Evolutionary conservation across 164 flowering plant genomes (phyloP).

Genomic region (Vitis rotundifolia): DNA sequence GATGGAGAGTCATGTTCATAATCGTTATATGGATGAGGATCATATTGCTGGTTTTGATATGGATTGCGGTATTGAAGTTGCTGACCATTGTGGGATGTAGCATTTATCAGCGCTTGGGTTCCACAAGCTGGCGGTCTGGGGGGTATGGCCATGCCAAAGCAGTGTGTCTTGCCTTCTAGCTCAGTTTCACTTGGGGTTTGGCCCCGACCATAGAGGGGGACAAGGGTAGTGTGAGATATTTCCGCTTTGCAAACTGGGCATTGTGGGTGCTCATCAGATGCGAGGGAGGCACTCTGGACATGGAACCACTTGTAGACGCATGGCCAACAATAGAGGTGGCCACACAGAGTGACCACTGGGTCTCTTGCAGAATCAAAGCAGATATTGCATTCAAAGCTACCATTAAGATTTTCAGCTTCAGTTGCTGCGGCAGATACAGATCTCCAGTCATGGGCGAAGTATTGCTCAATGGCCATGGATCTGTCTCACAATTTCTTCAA

Average conservation of each 20-base stretch:
- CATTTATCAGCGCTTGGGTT: slow-evolving; percentile 15
- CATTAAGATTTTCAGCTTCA: slow-evolving; percentile 21
- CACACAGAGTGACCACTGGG: slow-evolving; percentile 72
- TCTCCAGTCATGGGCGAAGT: slow-evolving; percentile 26
- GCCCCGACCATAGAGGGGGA: slow-evolving; percentile 68
- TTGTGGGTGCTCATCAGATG: slow-evolving; percentile 43
- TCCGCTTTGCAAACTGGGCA: slow-evolving; percentile 74
- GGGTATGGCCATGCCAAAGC: slow-evolving; percentile 28
- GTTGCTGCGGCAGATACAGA: slow-evolving; percentile 17
- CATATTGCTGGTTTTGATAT: slow-evolving; percentile 24
- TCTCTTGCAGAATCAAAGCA: slow-evolving; percentile 59
- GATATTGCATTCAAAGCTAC: slow-evolving; percentile 65
- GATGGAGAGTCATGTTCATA: slow-evolving; percentile 23
- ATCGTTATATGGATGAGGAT: slow-evolving; percentile 8
- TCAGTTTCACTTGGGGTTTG: slow-evolving; percentile 20
- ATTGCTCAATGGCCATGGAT: slow-evolving; percentile 31
- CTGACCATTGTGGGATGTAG: slow-evolving; percentile 20
- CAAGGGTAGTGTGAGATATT: slow-evolving; percentile 44
- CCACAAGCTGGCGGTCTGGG: slow-evolving; percentile 50
- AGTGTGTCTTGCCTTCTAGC: slow-evolving; percentile 16
- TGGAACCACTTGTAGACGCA: slow-evolving; percentile 73
- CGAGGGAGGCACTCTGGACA: slow-evolving; percentile 41
- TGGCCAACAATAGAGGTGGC: slow-evolving; percentile 79
- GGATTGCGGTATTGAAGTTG: slow-evolving; percentile 37
- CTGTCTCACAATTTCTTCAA: neutral